Evolutionary conservation across 208 protist species (phyloP).

Genomic region (Strigomonas culicis): DNA sequence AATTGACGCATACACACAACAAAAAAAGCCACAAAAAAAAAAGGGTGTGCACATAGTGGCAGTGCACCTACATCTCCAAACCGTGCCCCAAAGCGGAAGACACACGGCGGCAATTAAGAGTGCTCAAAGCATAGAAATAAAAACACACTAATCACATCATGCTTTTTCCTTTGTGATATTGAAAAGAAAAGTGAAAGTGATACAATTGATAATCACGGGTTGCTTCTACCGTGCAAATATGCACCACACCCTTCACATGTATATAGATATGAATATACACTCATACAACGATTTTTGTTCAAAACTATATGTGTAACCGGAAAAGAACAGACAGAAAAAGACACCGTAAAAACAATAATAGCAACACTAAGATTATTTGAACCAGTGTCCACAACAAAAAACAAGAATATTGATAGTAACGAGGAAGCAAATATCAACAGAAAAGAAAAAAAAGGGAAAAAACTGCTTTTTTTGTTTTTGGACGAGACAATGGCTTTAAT

Average conservation of each 20-base stretch:
- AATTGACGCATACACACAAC: not conserved
- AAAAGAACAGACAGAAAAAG: too few species aligned
- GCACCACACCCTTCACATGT: not conserved
- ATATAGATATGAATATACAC: too few species aligned
- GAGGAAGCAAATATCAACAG: not conserved
- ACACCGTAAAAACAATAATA: too few species aligned
- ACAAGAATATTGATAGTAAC: too few species aligned
- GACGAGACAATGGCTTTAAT: not conserved
- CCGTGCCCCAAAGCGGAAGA: not conserved
- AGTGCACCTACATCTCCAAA: not conserved
- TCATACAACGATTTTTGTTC: too few species aligned
- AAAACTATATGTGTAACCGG: too few species aligned
- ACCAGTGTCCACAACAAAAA: too few species aligned
- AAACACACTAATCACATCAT: not conserved
- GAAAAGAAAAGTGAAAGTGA: too few species aligned
- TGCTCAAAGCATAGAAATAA: not conserved
- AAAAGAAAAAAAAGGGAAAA: constrained; percentile 4
- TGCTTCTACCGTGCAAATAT: too few species aligned
- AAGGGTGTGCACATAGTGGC: not conserved
- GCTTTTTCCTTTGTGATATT: not conserved
- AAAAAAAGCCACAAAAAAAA: constrained; percentile 11
- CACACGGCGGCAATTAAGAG: not conserved
- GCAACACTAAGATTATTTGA: too few species aligned
- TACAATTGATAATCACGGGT: too few species aligned
- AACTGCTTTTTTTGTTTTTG: constrained; percentile 1